A percentile compares a stretch with the other conserved stretches of the same genome.
phyloP scores from a whole-genome alignment of 2,329 filamentous ascomycete genomes.

The Hypoxylon sp. region DNA sequence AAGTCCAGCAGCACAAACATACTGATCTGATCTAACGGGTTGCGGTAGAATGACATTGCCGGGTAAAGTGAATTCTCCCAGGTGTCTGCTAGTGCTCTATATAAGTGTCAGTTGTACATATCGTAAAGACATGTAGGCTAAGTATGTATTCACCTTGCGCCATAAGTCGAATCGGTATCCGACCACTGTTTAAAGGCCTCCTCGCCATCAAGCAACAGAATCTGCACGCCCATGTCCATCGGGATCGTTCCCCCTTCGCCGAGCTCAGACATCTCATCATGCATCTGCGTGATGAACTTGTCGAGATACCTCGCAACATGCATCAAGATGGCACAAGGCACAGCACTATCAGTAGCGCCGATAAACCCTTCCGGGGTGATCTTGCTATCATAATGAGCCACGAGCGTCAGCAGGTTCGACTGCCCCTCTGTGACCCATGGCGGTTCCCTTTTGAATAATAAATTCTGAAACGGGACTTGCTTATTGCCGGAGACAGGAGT shows the following conservation, averaged over 20 bases:
- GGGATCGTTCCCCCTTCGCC: conserved; percentile 66
- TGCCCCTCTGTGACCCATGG: conserved; percentile 79
- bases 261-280: conserved; percentile 74
- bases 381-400: conserved; percentile 88
- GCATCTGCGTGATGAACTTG: conserved; percentile 77
- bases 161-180: conserved; percentile 80
- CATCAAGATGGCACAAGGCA: conserved; percentile 86
- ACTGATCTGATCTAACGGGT: conserved; percentile 77
- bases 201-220: conserved; percentile 84
- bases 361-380: conserved; percentile 79
- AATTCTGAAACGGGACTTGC: conserved; percentile 79
- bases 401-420: conserved; percentile 79
- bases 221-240: conserved; percentile 80
- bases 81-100: conserved; percentile 73
- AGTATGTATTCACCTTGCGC: conserved; percentile 68
- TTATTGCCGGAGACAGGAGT: conserved; percentile 74
- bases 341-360: conserved; percentile 86
- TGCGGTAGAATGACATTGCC: conserved; percentile 76
- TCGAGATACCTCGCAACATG: conserved; percentile 80
- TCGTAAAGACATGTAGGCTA: neutral
- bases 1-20: conserved; percentile 83
- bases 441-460: conserved; percentile 82
- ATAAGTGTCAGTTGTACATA: conserved; percentile 6
- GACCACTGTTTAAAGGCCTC: conserved; percentile 83
- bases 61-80: conserved; percentile 78